A percentile compares a stretch with the other conserved stretches of the same genome.
phyloP scores from a whole-genome alignment of 768 basidiomycete species.

The Lactarius sp. region DNA sequence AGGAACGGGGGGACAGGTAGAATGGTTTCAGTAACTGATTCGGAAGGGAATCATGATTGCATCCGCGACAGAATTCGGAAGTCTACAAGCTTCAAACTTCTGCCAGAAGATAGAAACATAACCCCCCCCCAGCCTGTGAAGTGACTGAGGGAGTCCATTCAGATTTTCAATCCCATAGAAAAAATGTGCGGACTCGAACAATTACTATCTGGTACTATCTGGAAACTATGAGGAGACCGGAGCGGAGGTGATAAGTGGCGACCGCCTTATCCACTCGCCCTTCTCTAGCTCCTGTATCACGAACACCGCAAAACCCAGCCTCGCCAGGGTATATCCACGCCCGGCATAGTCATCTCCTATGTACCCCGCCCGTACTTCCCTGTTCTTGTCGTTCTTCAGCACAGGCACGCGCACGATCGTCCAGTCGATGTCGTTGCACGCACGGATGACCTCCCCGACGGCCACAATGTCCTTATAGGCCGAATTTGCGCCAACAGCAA shows the following conservation, averaged over 20 bases:
- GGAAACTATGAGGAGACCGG: constrained; percentile 14
- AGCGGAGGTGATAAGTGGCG: constrained; percentile 36
- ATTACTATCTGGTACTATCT: too few relatives aligned
- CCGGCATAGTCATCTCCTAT: constrained; percentile 58
- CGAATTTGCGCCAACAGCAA: constrained; percentile 40
- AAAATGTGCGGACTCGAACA: too few relatives aligned
- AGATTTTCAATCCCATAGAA: too few relatives aligned
- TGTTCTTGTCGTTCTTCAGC: constrained; percentile 45
- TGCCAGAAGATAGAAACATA: too few relatives aligned
- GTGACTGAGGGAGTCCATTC: too few relatives aligned
- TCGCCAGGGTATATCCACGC: constrained; percentile 38
- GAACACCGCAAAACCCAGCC: constrained; percentile 58
- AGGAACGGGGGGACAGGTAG: too few relatives aligned
- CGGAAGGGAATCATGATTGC: too few relatives aligned
- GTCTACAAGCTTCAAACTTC: too few relatives aligned
- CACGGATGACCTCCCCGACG: constrained; percentile 52
- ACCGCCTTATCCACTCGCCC: constrained; percentile 53
- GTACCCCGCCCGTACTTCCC: constrained; percentile 54
- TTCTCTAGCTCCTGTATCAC: constrained; percentile 51
- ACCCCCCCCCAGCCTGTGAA: too few relatives aligned
- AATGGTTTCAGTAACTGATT: too few relatives aligned
- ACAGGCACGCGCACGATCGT: constrained; percentile 67
- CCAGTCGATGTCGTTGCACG: constrained; percentile 54
- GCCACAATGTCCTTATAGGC: constrained; percentile 69
- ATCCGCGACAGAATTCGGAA: too few relatives aligned